Conservation (phyloP, 2,329 filamentous ascomycete species). For the Tricladium varicosporioides region DNA sequence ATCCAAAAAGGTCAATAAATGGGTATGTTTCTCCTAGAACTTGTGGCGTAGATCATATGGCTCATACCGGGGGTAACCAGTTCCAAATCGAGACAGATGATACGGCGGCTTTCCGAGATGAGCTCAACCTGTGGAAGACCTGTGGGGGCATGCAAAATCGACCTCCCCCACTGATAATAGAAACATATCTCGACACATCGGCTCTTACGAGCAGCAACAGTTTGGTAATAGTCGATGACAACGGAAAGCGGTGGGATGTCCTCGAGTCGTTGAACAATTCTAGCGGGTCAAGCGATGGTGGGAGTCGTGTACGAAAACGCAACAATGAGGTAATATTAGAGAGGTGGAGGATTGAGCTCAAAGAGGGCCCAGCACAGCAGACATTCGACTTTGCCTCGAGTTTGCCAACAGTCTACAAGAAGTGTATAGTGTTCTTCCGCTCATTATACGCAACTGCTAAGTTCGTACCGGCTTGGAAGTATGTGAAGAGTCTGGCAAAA, state of each 20-base stretch:
- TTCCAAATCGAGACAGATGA: slow-evolving; percentile 96
- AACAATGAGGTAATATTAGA: slow-evolving; percentile 80
- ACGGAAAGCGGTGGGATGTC: slow-evolving; percentile 91
- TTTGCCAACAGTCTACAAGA: slow-evolving; percentile 92
- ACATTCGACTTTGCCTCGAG: slow-evolving; percentile 57
- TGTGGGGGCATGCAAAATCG: slow-evolving; percentile 74
- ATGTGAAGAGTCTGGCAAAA: slow-evolving; percentile 70
- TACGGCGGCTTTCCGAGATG: slow-evolving; percentile 80
- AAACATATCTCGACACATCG: slow-evolving; percentile 82
- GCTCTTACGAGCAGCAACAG: slow-evolving; percentile 80
- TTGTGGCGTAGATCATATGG: not conserved
- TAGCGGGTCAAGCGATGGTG: slow-evolving; percentile 40
- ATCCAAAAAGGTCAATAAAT: slow-evolving; percentile 73
- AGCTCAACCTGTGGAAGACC: slow-evolving; percentile 77
- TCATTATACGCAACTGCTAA: slow-evolving; percentile 81
- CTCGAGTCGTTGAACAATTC: slow-evolving; percentile 74
- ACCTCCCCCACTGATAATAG: slow-evolving; percentile 83
- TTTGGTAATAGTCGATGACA: slow-evolving; percentile 82
- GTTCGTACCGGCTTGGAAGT: slow-evolving; percentile 83
- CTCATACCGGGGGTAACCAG: slow-evolving; percentile 44
- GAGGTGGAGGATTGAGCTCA: slow-evolving; percentile 84
- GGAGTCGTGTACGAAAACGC: slow-evolving; percentile 36
- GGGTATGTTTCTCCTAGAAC: slow-evolving; percentile 56
- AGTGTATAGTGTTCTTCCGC: slow-evolving; percentile 91
- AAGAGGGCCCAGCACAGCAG: slow-evolving; percentile 51